Evolutionary conservation across 2,329 filamentous ascomycete species (phyloP).

Genomic region (Esteya vermicola): DNA sequence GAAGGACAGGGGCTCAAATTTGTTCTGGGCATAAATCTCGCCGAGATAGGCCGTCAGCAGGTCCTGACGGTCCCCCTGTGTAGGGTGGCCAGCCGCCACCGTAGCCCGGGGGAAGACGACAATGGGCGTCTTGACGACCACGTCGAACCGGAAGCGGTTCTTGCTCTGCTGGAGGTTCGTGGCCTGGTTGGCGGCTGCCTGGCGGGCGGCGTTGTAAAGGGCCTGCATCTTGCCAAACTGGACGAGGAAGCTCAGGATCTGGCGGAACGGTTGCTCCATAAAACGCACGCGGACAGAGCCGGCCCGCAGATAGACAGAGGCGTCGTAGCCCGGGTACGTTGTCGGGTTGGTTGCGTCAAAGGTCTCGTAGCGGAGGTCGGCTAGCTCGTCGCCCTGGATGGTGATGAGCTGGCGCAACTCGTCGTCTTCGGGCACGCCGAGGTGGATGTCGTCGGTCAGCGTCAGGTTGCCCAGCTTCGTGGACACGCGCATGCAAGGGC

Average conservation of each 20-base stretch:
- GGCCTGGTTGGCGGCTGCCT: constrained; percentile 86
- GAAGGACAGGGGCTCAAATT: constrained; percentile 75
- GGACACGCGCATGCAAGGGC: constrained; percentile 74
- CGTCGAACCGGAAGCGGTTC: constrained; percentile 83
- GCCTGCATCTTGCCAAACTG: constrained; percentile 99
- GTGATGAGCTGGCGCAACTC: constrained; percentile 76
- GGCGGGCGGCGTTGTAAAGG: constrained; percentile 90
- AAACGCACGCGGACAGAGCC: constrained; percentile 97
- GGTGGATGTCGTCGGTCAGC: constrained; percentile 84
- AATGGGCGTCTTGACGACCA: constrained; percentile 88
- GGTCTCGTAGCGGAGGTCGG: constrained; percentile 95
- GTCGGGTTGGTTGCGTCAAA: constrained; percentile 60
- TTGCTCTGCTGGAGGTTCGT: constrained; percentile 85
- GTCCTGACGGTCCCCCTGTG: constrained; percentile 65
- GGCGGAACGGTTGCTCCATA: constrained; percentile 89
- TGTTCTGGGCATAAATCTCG: constrained; percentile 94
- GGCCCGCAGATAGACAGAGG: constrained; percentile 75
- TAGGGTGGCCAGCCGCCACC: constrained; percentile 54
- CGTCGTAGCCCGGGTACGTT: constrained; percentile 86
- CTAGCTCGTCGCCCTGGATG: constrained; percentile 89
- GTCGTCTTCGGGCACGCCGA: constrained; percentile 70
- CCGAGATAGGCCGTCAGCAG: constrained; percentile 84
- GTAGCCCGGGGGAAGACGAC: constrained; percentile 83
- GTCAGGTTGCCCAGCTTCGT: constrained; percentile 78
- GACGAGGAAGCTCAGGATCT: constrained; percentile 94